Percentiles rank a stretch among this genome's conserved stretches.
Evolutionary conservation across 2,329 filamentous ascomycete genomes (phyloP).

Genomic region (Alternaria sp.): DNA sequence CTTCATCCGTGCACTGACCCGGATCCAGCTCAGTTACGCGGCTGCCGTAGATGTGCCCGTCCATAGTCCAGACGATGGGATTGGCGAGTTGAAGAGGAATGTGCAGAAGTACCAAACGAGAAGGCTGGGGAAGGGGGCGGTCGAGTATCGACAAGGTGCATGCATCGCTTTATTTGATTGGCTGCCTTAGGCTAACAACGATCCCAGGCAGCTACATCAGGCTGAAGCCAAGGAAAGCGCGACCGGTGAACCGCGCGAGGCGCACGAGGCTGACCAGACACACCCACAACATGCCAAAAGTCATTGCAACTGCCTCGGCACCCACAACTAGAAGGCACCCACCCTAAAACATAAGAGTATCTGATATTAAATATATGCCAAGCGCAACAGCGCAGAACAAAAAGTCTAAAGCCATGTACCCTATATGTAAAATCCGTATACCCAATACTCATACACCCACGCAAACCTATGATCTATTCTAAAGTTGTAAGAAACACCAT

Average conservation of each 20-base stretch:
- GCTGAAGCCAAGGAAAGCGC: not conserved
- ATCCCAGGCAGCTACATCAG: not conserved
- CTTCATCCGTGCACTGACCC: too few relatives aligned
- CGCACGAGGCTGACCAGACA: not conserved
- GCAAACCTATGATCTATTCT: not conserved
- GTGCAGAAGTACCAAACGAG: too few relatives aligned
- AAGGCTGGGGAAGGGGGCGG: too few relatives aligned
- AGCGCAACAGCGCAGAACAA: not conserved
- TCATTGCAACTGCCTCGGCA: not conserved
- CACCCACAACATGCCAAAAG: not conserved
- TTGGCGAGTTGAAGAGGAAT: too few relatives aligned
- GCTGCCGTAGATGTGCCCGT: too few relatives aligned
- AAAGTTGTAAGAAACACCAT: not conserved
- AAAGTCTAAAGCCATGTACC: not conserved
- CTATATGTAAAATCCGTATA: not conserved
- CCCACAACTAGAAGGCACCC: not conserved
- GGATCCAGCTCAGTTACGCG: too few relatives aligned
- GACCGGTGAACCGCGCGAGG: not conserved
- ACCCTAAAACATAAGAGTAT: not conserved
- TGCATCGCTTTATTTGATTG: too few relatives aligned
- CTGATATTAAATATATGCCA: not conserved
- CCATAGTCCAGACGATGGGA: too few relatives aligned
- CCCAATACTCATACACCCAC: not conserved
- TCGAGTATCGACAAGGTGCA: too few relatives aligned
- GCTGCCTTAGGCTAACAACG: too few relatives aligned